Evolutionary conservation across 2,329 filamentous ascomycete genomes (phyloP), one percentile per base, ranked within the genome.

Genomic region (Malbranchea zuffiana): DNA sequence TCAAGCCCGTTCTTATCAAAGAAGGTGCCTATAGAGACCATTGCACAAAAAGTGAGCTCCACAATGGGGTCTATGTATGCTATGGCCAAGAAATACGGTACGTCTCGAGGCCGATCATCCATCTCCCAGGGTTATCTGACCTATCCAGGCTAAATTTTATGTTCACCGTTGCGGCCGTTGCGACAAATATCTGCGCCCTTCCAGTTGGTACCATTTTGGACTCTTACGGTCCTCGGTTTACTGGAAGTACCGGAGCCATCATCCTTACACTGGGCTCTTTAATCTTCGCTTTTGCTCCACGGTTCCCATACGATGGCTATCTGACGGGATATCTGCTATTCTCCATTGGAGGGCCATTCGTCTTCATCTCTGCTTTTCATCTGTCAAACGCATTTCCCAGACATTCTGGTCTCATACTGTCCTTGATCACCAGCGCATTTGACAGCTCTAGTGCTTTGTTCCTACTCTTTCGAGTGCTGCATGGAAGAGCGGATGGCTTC

Each of bases 121-220:
- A 11, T 32, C 42, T 48, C 36, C 50, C 21, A 11, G 12, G 18
- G 19, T 34, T 41, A 24, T 41, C 36, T 29, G 16, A 41, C 15
- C 30, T n/a, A 10, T 12, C 4, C 35, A 69, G 67, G 41, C 70
- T 94, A 39, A 94, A 94, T 56, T 66, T 94, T 47, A 93, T 93
- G 82, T 94, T 94, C 66, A 92, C 85, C 4, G 72, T 86, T 26
- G 86, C 86, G 8, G 86, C 85, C 10, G 85, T 93, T 6, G 81
- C 75, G 5, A 92, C 86, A 25, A 94, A 94, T 51, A 80, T 93
- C 8, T 83, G 78, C 26, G 86, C 87, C 8, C 68, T 94, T 5
- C 83, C 86, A 2, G 77, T 93, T 7, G 87, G 87, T 30, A 82
- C 83, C 2, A 80, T 93, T 29, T 72, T 94, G 15, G 87, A 94